These are phyloP conservation scores for Linnemannia exigua DNA, from an alignment of 192 early-diverging fungal genomes.

Conservation along the genomic window DNA sequence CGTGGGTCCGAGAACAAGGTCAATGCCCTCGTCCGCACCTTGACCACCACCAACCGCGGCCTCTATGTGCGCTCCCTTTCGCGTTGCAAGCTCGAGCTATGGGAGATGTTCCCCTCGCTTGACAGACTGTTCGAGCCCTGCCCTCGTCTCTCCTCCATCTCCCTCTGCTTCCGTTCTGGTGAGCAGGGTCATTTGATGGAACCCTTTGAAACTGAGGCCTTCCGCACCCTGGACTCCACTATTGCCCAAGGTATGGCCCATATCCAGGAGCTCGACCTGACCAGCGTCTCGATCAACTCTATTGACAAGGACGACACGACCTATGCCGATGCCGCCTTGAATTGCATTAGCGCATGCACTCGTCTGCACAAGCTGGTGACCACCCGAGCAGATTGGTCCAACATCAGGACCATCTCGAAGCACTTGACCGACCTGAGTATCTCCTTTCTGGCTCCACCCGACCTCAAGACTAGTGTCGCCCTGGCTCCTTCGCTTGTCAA, in stretches of 20 bases:
- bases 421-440: constrained; percentile 45
- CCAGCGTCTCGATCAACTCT: constrained; percentile 45
- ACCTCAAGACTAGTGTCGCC: constrained; percentile 50
- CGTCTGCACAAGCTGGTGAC: constrained; percentile 54
- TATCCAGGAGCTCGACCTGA: constrained; percentile 44
- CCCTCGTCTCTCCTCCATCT: constrained; percentile 38
- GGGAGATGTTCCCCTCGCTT: constrained; percentile 48
- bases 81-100: constrained; percentile 56
- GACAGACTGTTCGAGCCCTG: constrained; percentile 38
- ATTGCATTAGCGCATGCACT: constrained; percentile 46
- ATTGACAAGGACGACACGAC: constrained; percentile 36
- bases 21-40: constrained; percentile 37
- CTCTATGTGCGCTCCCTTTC: constrained; percentile 48
- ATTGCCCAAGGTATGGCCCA: constrained; percentile 37
- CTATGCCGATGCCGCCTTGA: constrained; percentile 51
- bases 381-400: constrained; percentile 48
- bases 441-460: constrained; percentile 50
- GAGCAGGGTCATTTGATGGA: constrained; percentile 51
- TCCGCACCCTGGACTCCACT: constrained; percentile 30
- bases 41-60: constrained; percentile 47
- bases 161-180: constrained; percentile 51
- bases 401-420: constrained; percentile 43
- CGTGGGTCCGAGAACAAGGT: constrained; percentile 46
- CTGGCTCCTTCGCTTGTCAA: constrained; percentile 45
- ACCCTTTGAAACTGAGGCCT: constrained; percentile 43